Conservation (phyloP, 768 basidiomycete species). For the Neoboletus brunneissimus region DNA sequence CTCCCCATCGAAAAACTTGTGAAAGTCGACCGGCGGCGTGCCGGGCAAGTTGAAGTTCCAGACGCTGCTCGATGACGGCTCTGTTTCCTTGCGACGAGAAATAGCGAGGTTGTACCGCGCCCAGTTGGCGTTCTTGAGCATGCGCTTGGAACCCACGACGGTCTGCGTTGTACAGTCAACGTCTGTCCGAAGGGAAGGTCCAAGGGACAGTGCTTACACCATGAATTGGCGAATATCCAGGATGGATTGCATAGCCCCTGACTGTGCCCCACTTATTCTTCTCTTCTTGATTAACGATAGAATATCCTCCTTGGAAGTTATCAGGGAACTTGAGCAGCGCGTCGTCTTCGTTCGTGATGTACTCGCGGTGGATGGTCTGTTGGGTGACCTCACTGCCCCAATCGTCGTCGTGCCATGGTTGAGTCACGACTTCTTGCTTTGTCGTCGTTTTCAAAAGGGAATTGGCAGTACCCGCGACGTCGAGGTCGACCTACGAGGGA, state of each 20-base stretch:
- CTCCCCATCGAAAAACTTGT: conserved; percentile 63
- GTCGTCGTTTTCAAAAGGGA: conserved; percentile 52
- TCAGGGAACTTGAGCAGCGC: conserved; percentile 48
- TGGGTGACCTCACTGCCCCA: conserved; percentile 57
- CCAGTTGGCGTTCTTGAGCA: conserved; percentile 63
- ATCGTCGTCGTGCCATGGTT: conserved; percentile 57
- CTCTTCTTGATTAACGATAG: conserved; percentile 52
- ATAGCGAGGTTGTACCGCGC: conserved; percentile 62
- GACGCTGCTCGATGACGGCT: conserved; percentile 53
- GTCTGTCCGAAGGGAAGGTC: no score
- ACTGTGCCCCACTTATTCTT: conserved; percentile 56
- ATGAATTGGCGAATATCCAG: conserved; percentile 53
- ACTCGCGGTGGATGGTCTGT: conserved; percentile 47
- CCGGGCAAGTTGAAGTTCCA: conserved; percentile 68
- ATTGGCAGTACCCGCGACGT: conserved; percentile 58
- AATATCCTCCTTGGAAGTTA: conserved; percentile 58
- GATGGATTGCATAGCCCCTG: conserved; percentile 60
- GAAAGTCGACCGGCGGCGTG: conserved; percentile 52
- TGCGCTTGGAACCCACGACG: conserved; percentile 56
- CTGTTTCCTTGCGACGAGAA: conserved; percentile 56
- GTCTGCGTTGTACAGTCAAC: conserved; percentile 35
- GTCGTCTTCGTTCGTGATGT: conserved; percentile 51
- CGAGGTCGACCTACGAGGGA: conserved; percentile 53
- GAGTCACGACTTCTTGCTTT: conserved; percentile 44
- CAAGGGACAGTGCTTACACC: conserved; percentile 31